These are phyloP conservation scores for Paratinospora sagittata DNA, from an alignment of 164 flowering plant genomes.

Conservation along the genomic window DNA sequence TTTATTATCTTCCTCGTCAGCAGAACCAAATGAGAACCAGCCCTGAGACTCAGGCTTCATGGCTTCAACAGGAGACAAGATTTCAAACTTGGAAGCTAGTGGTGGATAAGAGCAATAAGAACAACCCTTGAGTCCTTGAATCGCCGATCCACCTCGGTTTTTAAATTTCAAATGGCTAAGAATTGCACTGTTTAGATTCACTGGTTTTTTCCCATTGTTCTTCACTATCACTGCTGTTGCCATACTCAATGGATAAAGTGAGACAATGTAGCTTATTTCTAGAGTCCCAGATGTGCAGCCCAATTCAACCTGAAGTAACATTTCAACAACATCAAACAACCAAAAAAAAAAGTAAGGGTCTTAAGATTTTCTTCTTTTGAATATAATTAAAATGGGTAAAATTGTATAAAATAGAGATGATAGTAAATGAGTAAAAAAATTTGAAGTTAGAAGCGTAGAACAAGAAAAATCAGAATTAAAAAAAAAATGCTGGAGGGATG, in stretches of 20 bases:
- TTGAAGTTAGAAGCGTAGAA: not conserved
- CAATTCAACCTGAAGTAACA: conserved; percentile 54
- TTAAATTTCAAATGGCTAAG: conserved; percentile 61
- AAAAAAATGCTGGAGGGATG: no score
- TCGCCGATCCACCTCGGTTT: conserved; percentile 45
- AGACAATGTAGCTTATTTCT: conserved; percentile 58
- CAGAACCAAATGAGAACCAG: conserved; percentile 50
- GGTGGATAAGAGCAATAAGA: conserved; percentile 71
- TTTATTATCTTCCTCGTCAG: conserved; percentile 32
- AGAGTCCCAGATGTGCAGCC: conserved; percentile 56
- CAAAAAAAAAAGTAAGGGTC: no score
- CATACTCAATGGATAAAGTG: conserved; percentile 70
- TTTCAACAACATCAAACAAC: not conserved
- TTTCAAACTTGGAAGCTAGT: conserved; percentile 54
- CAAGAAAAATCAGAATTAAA: not conserved
- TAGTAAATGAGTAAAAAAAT: not conserved
- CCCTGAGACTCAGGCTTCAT: conserved; percentile 56
- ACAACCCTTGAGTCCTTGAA: conserved; percentile 61
- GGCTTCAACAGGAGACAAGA: conserved; percentile 68
- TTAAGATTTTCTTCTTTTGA: no score
- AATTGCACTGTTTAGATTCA: conserved; percentile 57
- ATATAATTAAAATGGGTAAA: no score
- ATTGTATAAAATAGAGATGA: not conserved
- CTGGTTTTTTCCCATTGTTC: conserved; percentile 66
- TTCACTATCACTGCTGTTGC: conserved; percentile 76